Percentiles rank a stretch among this genome's conserved stretches.
These are phyloP conservation scores for Rhodotorula sphaerocarpa DNA, from an alignment of 768 basidiomycete genomes.

Conservation along the genomic window DNA sequence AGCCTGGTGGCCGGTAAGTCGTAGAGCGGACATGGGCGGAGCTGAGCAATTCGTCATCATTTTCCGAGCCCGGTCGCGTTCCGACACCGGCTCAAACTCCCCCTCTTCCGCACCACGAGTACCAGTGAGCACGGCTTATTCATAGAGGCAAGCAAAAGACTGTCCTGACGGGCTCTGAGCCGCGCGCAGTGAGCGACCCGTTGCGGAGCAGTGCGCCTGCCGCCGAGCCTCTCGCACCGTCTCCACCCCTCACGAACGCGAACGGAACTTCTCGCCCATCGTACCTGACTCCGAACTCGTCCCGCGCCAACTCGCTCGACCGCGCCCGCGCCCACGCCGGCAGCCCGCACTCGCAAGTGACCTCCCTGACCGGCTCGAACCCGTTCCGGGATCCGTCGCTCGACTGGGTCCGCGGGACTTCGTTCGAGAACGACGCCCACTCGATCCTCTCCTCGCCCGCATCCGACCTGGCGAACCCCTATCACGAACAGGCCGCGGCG, in stretches of 20 bases:
- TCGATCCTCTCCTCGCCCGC: neutral
- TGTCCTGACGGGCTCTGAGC: neutral
- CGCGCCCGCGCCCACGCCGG: neutral
- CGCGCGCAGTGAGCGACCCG: neutral
- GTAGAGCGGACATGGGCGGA: no score
- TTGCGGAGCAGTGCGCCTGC: neutral
- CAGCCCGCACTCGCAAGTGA: no score
- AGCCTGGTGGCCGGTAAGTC: no score
- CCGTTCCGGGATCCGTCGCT: conserved; percentile 11
- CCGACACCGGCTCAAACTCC: no score
- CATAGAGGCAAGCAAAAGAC: no score
- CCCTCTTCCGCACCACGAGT: no score
- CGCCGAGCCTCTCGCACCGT: neutral
- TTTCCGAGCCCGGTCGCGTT: no score
- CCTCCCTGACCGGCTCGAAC: neutral
- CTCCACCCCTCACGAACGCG: no score
- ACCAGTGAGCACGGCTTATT: no score
- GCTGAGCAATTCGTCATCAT: no score
- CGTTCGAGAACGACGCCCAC: neutral
- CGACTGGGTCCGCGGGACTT: neutral
- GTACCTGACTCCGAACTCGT: neutral
- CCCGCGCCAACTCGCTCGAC: neutral
- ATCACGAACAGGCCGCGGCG: neutral
- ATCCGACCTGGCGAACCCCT: no score
- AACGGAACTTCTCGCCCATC: neutral